Conservation (phyloP, 805 yeast genomes). For the Dipodascopsis uninucleata region DNA sequence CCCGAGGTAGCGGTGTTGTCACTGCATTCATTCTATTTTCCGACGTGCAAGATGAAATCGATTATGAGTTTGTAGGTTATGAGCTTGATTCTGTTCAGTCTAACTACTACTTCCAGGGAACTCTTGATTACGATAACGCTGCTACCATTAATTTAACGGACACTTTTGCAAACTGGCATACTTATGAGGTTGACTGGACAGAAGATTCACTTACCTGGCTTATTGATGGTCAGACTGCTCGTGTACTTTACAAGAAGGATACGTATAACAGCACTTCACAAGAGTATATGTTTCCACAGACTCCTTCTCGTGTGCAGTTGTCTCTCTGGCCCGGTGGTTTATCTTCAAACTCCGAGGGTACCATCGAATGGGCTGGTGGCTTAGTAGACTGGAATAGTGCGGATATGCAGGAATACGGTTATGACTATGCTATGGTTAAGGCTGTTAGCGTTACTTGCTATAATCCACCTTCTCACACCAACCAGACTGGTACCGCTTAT, state of each 20-base stretch:
- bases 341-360: slow-evolving; percentile 51
- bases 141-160: slow-evolving; percentile 42
- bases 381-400: slow-evolving; percentile 72
- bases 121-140: slow-evolving; percentile 62
- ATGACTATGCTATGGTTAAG: slow-evolving; percentile 65
- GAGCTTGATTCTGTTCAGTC: slow-evolving; percentile 65
- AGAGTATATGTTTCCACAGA: slow-evolving; percentile 76
- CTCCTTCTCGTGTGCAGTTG: slow-evolving; percentile 73
- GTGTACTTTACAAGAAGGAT: slow-evolving; percentile 53
- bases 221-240: slow-evolving; percentile 65
- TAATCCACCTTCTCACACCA: slow-evolving; percentile 61
- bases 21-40: slow-evolving; percentile 79
- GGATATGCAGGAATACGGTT: slow-evolving; percentile 75
- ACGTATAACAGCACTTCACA: slow-evolving; percentile 72
- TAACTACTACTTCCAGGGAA: slow-evolving; percentile 77
- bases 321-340: slow-evolving; percentile 55
- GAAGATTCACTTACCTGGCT: slow-evolving; percentile 63
- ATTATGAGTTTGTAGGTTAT: slow-evolving; percentile 80
- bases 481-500: slow-evolving; percentile 49
- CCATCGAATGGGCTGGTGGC: slow-evolving; percentile 81
- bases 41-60: slow-evolving; percentile 86
- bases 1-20: slow-evolving; percentile 75
- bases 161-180: slow-evolving; percentile 68
- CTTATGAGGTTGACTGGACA: slow-evolving; percentile 84
- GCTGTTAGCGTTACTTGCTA: slow-evolving; percentile 63